Evolutionary conservation across 2,329 filamentous ascomycete genomes (phyloP).

Genomic region (Neurospora crassa): DNA sequence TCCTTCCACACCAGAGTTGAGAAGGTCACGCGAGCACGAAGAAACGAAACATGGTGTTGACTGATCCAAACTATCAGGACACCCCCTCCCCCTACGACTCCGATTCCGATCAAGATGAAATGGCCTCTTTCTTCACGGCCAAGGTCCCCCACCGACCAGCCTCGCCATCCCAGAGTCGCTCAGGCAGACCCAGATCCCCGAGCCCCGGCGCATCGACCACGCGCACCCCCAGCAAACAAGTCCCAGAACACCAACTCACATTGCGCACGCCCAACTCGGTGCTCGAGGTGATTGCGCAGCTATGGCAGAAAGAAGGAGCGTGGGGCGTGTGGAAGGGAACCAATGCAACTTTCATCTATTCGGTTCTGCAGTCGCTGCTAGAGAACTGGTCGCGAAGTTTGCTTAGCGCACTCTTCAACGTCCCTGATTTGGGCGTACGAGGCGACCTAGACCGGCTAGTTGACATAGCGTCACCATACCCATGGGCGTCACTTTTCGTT

Average conservation of each 20-base stretch:
- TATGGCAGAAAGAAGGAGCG: conserved; percentile 82
- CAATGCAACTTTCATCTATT: conserved; percentile 88
- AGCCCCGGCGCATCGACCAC: conserved; percentile 23
- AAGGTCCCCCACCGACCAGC: conserved; percentile 44
- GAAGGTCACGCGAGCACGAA: neutral
- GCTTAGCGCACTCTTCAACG: conserved; percentile 80
- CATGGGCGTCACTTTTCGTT: conserved; percentile 70
- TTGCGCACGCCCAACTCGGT: conserved; percentile 72
- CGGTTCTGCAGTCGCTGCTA: conserved; percentile 71
- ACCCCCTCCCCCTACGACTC: conserved; percentile 39
- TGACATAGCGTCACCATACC: conserved; percentile 67
- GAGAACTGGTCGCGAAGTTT: conserved; percentile 90
- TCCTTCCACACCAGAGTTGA: conserved; percentile 6
- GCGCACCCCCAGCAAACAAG: conserved; percentile 25
- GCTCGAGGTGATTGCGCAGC: conserved; percentile 73
- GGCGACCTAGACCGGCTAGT: conserved; percentile 69
- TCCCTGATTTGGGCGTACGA: conserved; percentile 72
- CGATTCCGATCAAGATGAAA: conserved; percentile 67
- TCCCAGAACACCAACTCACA: conserved; percentile 51
- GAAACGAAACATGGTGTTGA: too few relatives aligned
- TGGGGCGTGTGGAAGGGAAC: conserved; percentile 94
- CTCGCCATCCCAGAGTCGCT: conserved; percentile 29
- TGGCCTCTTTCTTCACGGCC: conserved; percentile 70
- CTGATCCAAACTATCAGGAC: neutral
- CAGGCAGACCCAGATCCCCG: conserved; percentile 23